Base-by-base conservation (phyloP, 345 rosid genomes). In the Gossypium anomalum region DNA sequence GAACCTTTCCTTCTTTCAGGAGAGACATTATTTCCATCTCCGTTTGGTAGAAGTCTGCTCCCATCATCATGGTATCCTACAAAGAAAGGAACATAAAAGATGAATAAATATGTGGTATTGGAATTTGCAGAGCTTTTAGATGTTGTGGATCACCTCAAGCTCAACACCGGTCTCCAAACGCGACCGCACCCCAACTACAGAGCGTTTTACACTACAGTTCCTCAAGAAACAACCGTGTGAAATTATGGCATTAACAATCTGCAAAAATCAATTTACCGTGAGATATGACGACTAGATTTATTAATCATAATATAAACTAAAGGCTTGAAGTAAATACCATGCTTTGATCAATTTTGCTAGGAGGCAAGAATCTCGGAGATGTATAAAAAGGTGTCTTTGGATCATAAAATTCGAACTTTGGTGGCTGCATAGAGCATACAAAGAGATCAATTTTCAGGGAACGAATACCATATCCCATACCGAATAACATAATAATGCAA, bases 61-160 rank as follows among this genome's bases (percentile, higher is more conserved):
- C 97, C 93, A 91, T 89, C 98, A 91, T 89, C 97, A 93, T 88
- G 1, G 97, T 91, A 79, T 93, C 95, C 89, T 89, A 84, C 70
- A 68, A 43, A 76, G 52, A 22, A 47, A n/a, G 60, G 60, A 41
- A 69, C 19, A 77, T 20, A 58, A 70, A 20, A n/a, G 15, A 64
- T 41, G 19, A 41, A 19, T 11, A 13, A 5, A 64, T 14, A 41
- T 44, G 27, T 9, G 20, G 27, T 19, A 57, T 20, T 10, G 13
- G 9, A 9, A n/a, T 56, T 56, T 56, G 11, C 22, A 53, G 58
- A 56, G 14, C 62, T 20, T 56, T 56, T 34, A 20, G 56, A 17
- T 4, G 23, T 27, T 53, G 41, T 34, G 27, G 49, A 81, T 82
- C 56, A 89, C 93, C 82, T 56, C 67, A 52, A 89, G 85, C 84